Evolutionary conservation across 495 filamentous ascomycete species (phyloP).

Genomic region (Neurospora sp.): DNA sequence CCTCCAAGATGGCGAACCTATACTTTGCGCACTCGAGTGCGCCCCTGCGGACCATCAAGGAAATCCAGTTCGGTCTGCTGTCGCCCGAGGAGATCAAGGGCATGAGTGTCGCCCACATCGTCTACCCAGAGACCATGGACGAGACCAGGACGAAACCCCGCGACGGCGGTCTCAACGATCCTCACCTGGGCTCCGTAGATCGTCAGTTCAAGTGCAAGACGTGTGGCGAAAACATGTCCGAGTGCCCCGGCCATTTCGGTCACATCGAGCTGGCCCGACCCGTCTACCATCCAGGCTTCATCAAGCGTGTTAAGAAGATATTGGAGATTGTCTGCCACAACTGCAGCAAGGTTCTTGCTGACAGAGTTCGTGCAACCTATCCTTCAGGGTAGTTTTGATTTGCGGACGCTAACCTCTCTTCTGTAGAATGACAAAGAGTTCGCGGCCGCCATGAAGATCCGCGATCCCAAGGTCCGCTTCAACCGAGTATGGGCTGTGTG

Average conservation of each 20-base stretch:
- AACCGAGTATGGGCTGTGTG: constrained; percentile 78
- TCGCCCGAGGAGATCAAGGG: constrained; percentile 96
- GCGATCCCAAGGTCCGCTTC: constrained; percentile 90
- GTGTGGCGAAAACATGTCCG: constrained; percentile 84
- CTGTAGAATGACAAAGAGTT: constrained; percentile 73
- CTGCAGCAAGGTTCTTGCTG: constrained; percentile 88
- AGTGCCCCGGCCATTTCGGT: constrained; percentile 95
- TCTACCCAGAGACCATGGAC: constrained; percentile 98
- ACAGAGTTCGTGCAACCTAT: constrained; percentile 73
- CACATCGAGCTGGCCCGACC: constrained; percentile 94
- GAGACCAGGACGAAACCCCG: constrained; percentile 80
- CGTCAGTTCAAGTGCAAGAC: constrained; percentile 88
- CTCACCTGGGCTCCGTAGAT: constrained; percentile 88
- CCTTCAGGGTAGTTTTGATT: constrained; percentile 32
- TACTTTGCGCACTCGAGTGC: constrained; percentile 87
- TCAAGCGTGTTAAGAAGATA: constrained; percentile 96
- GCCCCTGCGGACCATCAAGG: constrained; percentile 88
- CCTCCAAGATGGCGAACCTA: constrained; percentile 76
- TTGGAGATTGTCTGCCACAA: constrained; percentile 97
- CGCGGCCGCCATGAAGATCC: constrained; percentile 62
- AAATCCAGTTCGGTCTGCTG: constrained; percentile 96
- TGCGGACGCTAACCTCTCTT: constrained; percentile 52
- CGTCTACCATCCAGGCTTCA: constrained; percentile 91
- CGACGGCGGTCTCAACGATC: constrained; percentile 84
- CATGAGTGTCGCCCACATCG: constrained; percentile 86